These are phyloP conservation scores for Sistotremastrum niveocremeum DNA, from an alignment of 768 basidiomycete species.

Conservation along the genomic window DNA sequence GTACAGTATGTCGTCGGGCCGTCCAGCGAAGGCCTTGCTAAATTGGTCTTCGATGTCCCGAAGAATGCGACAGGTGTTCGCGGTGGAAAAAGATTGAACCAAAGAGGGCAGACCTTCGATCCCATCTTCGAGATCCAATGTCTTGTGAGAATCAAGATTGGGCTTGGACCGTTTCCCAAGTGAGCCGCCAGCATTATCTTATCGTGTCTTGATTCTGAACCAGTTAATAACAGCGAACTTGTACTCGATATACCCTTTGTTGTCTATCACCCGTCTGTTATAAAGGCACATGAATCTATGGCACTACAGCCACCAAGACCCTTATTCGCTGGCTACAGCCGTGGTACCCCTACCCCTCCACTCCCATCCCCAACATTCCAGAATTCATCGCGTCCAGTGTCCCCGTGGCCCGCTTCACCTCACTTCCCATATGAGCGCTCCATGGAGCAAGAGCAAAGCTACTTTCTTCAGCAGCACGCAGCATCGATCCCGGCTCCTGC, in stretches of 20 bases:
- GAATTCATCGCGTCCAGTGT: too few species aligned
- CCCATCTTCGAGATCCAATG: conserved; percentile 60
- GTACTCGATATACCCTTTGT: conserved; percentile 38
- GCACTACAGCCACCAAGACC: too few species aligned
- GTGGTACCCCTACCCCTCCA: too few species aligned
- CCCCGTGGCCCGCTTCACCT: too few species aligned
- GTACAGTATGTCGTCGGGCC: conserved; percentile 64
- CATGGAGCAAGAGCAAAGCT: too few species aligned
- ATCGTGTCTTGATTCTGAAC: conserved; percentile 1
- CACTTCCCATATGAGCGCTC: too few species aligned
- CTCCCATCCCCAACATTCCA: too few species aligned
- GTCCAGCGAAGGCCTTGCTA: conserved; percentile 65
- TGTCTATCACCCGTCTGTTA: background rate
- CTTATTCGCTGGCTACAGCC: too few species aligned
- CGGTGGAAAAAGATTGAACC: conserved; percentile 27
- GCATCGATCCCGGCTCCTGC: too few species aligned
- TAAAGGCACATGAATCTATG: background rate
- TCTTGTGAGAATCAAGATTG: conserved; percentile 44
- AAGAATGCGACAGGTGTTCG: conserved; percentile 46
- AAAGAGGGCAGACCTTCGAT: conserved; percentile 19
- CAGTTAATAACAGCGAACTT: conserved; percentile 50
- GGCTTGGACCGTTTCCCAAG: conserved; percentile 59
- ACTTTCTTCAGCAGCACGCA: too few species aligned
- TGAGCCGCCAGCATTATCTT: conserved; percentile 17
- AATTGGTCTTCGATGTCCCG: conserved; percentile 72